phyloP scores from a whole-genome alignment of 83 land plant genomes.

The Picea mariana region DNA sequence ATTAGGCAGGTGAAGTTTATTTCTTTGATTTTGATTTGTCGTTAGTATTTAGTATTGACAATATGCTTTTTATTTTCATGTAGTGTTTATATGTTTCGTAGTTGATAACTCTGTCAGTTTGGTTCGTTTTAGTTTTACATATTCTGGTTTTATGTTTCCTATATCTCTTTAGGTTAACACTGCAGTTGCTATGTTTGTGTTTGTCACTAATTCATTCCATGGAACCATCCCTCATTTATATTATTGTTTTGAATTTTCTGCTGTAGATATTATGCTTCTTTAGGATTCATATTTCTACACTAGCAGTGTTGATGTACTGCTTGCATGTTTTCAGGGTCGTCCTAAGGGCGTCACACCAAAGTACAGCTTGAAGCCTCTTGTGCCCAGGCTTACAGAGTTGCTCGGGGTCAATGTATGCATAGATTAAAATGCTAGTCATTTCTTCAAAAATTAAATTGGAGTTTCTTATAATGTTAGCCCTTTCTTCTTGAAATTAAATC shows the following conservation, averaged over 20 bases:
- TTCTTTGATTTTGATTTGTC: background rate
- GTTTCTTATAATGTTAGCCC: no score
- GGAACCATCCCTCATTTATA: background rate
- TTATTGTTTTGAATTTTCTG: background rate
- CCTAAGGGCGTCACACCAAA: no score
- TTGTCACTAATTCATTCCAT: background rate
- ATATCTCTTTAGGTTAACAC: background rate
- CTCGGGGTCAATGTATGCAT: conserved; percentile 53
- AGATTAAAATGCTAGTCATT: conserved; percentile 7
- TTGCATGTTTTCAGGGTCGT: conserved; percentile 21
- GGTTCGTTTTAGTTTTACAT: background rate
- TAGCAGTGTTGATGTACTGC: background rate
- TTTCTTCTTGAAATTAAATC: no score
- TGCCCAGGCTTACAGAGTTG: conserved; percentile 65
- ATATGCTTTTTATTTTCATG: background rate
- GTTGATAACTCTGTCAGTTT: background rate
- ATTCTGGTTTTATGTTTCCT: background rate
- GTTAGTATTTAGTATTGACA: no score
- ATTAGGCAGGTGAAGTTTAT: background rate
- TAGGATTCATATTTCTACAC: background rate
- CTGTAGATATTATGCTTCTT: background rate
- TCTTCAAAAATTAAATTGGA: background rate
- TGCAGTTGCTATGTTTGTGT: background rate
- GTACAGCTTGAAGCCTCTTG: conserved; percentile 55
- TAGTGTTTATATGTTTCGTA: background rate